These are phyloP conservation scores for Heterobasidion occidentale DNA, from an alignment of 1,284 basidiomycete genomes.

Conservation along the genomic window DNA sequence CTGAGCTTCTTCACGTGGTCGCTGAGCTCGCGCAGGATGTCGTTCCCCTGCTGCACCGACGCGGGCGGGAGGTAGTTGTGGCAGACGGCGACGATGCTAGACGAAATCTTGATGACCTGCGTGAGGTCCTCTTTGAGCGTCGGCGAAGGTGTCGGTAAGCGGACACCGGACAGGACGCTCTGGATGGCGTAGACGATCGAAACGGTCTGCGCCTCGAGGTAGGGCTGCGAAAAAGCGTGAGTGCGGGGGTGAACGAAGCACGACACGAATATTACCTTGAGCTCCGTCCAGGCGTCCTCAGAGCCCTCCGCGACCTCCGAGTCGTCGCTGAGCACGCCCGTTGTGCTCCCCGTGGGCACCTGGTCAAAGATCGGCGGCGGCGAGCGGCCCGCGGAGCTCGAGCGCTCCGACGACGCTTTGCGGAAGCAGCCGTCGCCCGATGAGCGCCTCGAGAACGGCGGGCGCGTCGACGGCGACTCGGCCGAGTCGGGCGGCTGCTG, in stretches of 20 bases:
- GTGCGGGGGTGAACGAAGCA: neutral
- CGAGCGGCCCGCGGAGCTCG: slow-evolving; percentile 64
- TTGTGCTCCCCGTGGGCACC: slow-evolving; percentile 30
- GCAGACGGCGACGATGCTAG: no score
- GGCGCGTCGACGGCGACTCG: slow-evolving; percentile 12
- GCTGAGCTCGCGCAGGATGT: no score
- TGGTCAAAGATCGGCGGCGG: slow-evolving; percentile 69
- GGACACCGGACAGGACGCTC: slow-evolving; percentile 87
- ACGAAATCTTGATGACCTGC: no score
- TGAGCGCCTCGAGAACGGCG: slow-evolving; percentile 11
- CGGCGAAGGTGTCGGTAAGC: slow-evolving; percentile 83
- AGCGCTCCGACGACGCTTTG: slow-evolving; percentile 50
- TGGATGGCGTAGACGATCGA: slow-evolving; percentile 97
- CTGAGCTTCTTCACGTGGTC: no score
- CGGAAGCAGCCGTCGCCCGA: slow-evolving; percentile 10
- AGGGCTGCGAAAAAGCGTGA: slow-evolving; percentile 48
- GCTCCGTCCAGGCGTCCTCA: slow-evolving; percentile 76
- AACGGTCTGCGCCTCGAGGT: slow-evolving; percentile 96
- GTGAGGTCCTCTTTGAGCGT: no score
- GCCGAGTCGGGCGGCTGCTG: no score
- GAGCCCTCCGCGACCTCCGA: slow-evolving; percentile 54
- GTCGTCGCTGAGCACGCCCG: slow-evolving; percentile 48
- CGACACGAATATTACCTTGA: slow-evolving; percentile 50
- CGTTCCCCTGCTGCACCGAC: no score
- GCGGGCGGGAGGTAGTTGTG: no score